Conservation (phyloP, 768 basidiomycete species). For the Scleroderma citrinum region DNA sequence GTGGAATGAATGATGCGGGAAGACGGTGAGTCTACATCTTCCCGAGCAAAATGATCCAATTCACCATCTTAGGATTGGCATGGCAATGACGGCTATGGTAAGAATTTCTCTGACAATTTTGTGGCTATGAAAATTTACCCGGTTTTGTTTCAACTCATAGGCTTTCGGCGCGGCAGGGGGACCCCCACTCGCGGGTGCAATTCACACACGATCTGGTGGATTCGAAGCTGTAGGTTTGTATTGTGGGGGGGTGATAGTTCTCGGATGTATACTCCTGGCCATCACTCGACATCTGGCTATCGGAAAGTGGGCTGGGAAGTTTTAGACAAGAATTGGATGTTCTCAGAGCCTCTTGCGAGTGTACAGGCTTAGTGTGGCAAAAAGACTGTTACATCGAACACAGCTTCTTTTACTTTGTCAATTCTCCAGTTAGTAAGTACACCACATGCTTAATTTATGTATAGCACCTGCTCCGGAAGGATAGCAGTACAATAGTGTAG, state of each 20-base stretch:
- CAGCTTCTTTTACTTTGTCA: no score
- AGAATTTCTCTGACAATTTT: background rate
- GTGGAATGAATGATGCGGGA: slow-evolving; percentile 7
- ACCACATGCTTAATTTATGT: no score
- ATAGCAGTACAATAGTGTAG: background rate
- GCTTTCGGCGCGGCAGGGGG: slow-evolving; percentile 1
- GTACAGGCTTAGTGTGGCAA: background rate
- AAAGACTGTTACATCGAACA: no score
- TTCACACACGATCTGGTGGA: slow-evolving; percentile 1
- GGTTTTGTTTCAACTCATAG: background rate
- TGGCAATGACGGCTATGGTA: slow-evolving; percentile 3
- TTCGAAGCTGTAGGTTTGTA: slow-evolving; percentile 5
- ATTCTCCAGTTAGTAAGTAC: no score
- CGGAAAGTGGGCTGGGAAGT: slow-evolving; percentile 7
- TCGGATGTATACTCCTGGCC: slow-evolving; percentile 1
- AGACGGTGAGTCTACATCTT: slow-evolving; percentile 1
- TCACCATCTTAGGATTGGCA: slow-evolving; percentile 2
- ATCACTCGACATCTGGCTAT: slow-evolving; percentile 3
- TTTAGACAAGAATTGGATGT: background rate
- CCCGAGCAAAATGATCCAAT: background rate
- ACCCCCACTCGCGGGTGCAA: slow-evolving; percentile 4
- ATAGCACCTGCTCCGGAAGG: background rate
- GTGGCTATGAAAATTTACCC: background rate
- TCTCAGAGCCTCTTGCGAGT: background rate
- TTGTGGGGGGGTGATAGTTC: slow-evolving; percentile 1